Base-by-base conservation (phyloP, 2,329 filamentous ascomycete genomes). In the Diaporthe nobilis region DNA sequence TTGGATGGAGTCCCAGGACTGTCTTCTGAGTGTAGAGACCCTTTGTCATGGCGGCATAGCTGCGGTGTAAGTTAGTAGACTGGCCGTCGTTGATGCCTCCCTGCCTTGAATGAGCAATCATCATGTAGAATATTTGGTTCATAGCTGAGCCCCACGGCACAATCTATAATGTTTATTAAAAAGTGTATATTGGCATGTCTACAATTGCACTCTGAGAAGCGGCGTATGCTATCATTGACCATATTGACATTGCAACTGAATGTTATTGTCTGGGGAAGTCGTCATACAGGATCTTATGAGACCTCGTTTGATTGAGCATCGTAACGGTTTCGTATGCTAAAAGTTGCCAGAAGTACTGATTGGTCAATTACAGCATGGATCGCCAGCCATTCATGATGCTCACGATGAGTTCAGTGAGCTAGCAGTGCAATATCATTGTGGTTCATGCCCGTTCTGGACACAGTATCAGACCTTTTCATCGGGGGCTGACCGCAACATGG, bases 1-100 rank as follows among this genome's bases (percentile, higher is more conserved):
- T 84, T 9, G 84, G 84, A 13, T 85, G 83, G 83, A 77, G 76
- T n/a, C 68, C 78, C 47, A 77, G 75, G 60, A 79, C 47, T 1
- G 77, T 80, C 8, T 84, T 83, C 60, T 84, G 60, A 76, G 22
- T 13, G n/a, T 22, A 37, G 63, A 25, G 20, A 25, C 1, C 34
- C 22, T 12, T 39, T 13, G 31, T 9, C 44, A 20, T 7, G 13
- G 28, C 31, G 22, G 13, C 22, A 39, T 67, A 47, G 10, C 17
- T 17, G 28, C 22, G 2, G 22, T 51, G 25, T 5, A 15, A 53
- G 31, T 22, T 28, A 25, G 15, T 28, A 25, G n/a, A 8, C 17
- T 4, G 4, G 22, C 34, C n/a, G 20, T 8, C 4, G 47, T 1
- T 13, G 1, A 37, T 44, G 22, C 4, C 15, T 28, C 42, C 10